Percentiles rank a stretch among this genome's conserved stretches.
Evolutionary conservation across 768 basidiomycete genomes (phyloP).

Genomic region (Hygrocybe punicea): DNA sequence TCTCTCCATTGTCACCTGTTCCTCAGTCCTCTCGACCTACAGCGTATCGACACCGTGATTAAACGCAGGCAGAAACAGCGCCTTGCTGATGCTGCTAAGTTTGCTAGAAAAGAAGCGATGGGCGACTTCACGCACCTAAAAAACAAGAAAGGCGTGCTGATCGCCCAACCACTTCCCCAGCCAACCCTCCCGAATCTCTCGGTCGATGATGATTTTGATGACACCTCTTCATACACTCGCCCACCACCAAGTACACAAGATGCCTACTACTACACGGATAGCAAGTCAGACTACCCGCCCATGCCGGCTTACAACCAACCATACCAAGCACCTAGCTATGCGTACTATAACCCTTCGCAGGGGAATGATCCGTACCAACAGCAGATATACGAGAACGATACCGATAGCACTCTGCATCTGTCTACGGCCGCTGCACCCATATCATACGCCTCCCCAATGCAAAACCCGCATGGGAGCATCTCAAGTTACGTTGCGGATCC

Average conservation of each 20-base stretch:
- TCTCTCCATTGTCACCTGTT: slow-evolving; percentile 5
- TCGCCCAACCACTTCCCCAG: slow-evolving; percentile 80
- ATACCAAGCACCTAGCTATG: slow-evolving; percentile 52
- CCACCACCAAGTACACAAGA: slow-evolving; percentile 52
- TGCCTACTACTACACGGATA: slow-evolving; percentile 55
- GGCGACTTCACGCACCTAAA: slow-evolving; percentile 90
- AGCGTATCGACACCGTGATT: slow-evolving; percentile 93
- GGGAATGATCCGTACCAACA: slow-evolving; percentile 50
- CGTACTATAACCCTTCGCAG: slow-evolving; percentile 59
- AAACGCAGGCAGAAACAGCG: slow-evolving; percentile 88
- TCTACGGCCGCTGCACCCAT: slow-evolving; percentile 56
- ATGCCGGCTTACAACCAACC: slow-evolving; percentile 73
- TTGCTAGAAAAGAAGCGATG: slow-evolving; percentile 87
- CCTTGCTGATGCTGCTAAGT: slow-evolving; percentile 69
- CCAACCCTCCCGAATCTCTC: slow-evolving; percentile 91
- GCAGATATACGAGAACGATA: slow-evolving; percentile 60
- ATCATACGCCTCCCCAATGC: slow-evolving; percentile 29
- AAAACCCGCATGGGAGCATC: slow-evolving; percentile 10
- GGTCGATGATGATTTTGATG: slow-evolving; percentile 74
- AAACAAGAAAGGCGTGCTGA: slow-evolving; percentile 86
- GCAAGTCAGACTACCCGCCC: slow-evolving; percentile 54
- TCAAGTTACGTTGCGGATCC: slow-evolving; percentile 40
- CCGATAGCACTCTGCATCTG: slow-evolving; percentile 61
- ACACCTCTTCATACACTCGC: slow-evolving; percentile 54
- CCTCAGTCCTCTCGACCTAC: slow-evolving; percentile 13